Base-by-base conservation (phyloP, 2,329 filamentous ascomycete species). In the Bipolaris zeicola region DNA sequence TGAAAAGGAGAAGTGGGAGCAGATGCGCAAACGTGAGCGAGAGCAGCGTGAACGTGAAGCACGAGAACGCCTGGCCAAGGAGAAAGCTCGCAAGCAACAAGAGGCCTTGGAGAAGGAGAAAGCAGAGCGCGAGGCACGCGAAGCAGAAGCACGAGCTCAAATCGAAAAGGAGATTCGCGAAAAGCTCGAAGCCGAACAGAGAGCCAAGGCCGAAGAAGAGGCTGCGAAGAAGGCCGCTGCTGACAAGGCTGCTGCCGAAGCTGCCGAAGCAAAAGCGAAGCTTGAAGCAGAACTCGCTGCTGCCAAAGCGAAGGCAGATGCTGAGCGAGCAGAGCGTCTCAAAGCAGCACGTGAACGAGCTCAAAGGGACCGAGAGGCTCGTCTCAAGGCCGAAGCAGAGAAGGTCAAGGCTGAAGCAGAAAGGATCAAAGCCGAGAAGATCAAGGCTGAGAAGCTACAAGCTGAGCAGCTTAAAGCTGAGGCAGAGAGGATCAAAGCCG, bases 1-100 rank as follows among this genome's bases (percentile, higher is more conserved):
- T 14, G 80, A 82, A 59, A 82, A 81, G 67, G 76, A 80, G 60
- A 81, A 80, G 61, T 82, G 80, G 80, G 80, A 82, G 67, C 79
- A 81, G 68, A 75, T 76, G 61, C 76, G 80, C 8, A 76, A 79
- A 38, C 72, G 80, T 28, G 80, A 82, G 58, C 78, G 78, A 54
- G 80, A 82, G 58, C 72, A 77, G 42, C 78, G 80, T 5, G 80
- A 84, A 61, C 73, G 78, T 28, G 79, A 81, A 59, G 79, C 79
- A 5, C 68, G 80, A 52, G 79, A 82, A 66, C 75, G 78, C 6
- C 73, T 80, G 34, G 78, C 78, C 13, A 76, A 75, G 44, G 76
- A 77, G 52, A 67, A 69, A 38, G 64, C 68, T 1, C 74, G 76
- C 44, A 75, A 73, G 55, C 73, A 79, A 57, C 78, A 77, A 60